phyloP scores from a whole-genome alignment of 805 yeast genomes.

The Cyberlindnera petersonii region DNA sequence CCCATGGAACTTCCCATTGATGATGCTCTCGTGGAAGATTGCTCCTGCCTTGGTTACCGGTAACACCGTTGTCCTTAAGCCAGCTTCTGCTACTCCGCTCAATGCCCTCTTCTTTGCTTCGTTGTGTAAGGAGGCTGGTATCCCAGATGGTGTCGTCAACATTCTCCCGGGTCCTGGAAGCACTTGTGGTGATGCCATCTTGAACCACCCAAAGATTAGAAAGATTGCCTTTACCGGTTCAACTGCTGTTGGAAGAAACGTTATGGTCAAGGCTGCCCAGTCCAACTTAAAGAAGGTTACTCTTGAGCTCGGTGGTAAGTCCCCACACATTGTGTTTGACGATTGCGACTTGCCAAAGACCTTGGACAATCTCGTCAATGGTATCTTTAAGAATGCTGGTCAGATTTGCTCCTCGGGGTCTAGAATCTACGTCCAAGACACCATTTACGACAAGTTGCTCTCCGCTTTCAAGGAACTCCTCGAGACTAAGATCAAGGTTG shows the following conservation, averaged over 20 bases:
- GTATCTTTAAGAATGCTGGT: constrained; percentile 78
- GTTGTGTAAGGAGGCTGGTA: constrained; percentile 61
- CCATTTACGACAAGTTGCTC: constrained; percentile 59
- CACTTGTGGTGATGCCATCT: constrained; percentile 66
- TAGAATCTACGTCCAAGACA: constrained; percentile 72
- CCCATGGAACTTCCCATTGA: constrained; percentile 82
- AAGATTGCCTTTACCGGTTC: constrained; percentile 83
- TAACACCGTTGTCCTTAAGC: constrained; percentile 67
- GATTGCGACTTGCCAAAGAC: constrained; percentile 57
- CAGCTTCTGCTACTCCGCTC: constrained; percentile 76
- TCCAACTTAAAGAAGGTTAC: constrained; percentile 76
- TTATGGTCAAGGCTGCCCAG: constrained; percentile 66
- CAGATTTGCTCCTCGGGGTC: constrained; percentile 84
- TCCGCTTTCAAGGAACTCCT: constrained; percentile 54
- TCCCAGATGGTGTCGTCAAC: constrained; percentile 74
- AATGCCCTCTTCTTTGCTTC: constrained; percentile 62
- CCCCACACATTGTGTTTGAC: constrained; percentile 69
- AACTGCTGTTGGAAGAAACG: constrained; percentile 67
- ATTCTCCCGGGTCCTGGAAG: constrained; percentile 73
- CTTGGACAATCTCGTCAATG: constrained; percentile 49
- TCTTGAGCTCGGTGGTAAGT: constrained; percentile 80
- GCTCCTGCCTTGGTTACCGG: constrained; percentile 79
- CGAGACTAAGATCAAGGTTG: constrained; percentile 56
- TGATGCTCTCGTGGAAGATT: constrained; percentile 77
- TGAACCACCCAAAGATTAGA: constrained; percentile 64